Evolutionary conservation across 2,329 filamentous ascomycete species (phyloP), one percentile per base, ranked within the genome.

Genomic region (Fonsecaea pugnacius): DNA sequence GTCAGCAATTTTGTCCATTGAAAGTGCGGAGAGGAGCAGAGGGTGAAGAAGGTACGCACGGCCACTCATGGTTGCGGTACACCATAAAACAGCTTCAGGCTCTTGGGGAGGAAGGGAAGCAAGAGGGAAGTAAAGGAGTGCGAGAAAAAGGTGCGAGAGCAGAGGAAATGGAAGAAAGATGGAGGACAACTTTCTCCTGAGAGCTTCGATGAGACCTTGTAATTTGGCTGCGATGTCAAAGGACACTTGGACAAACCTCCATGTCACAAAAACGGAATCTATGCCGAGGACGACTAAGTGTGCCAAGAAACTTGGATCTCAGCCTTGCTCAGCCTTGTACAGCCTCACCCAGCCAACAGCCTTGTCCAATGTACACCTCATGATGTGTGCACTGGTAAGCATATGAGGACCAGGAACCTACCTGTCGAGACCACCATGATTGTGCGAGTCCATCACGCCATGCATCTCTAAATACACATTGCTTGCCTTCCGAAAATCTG

Each of bases 61-160:
- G 58, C 66, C 66, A 56, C 63, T 66, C 66, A 68, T 68, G 61
- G 63, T 66, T 63, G 62, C 63, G 58, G 58, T 51, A 50, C 18
- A 16, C 27, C 21, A 30, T 64, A 12, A 43, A 38, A 65, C 57
- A 64, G 52, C 51, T 60, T 59, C 6, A 40, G 46, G 27, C 38
- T 54, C 50, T 36, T 35, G 12, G 14, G 24, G n/a, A 54, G 38
- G n/a, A 60, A 54, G 58, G 35, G 8, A 53, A 43, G 51, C 14
- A 52, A 21, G 50, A n/a, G 32, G 14, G 24, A 36, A 35, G 58
- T 21, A 52, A 32, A 40, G 43, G 51, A 60, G 38, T 21, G 35
- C 32, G 12, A 27, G 35, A 56, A 60, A 36, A 14, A 33, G 32
- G 4, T 30, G 9, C 21, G 27, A 16, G 32, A 30, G 57, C 14